Evolutionary conservation across 2,329 filamentous ascomycete species (phyloP), one percentile per base, ranked within the genome.

Genomic region (Podosphaera xanthii): DNA sequence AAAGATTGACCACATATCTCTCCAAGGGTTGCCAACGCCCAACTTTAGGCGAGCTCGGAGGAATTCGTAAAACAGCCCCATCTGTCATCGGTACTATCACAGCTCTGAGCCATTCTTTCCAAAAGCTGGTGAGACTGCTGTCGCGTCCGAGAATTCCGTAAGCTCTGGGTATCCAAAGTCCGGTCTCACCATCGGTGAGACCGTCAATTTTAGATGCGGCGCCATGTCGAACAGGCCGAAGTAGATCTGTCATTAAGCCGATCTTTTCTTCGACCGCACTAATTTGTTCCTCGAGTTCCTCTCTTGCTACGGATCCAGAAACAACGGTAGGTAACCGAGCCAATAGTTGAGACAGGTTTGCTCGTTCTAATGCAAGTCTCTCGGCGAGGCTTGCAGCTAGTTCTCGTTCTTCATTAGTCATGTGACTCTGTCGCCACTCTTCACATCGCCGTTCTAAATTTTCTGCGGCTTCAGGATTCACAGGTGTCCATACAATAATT

Each of bases 201-300:
- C 92, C 92, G 69, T 98, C 92, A 62, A 98, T 98, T 72, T 95
- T 97, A 57, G 90, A 91, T 36, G 92, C 91, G 52, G 92, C 92
- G 42, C 88, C 92, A 70, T 97, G 92, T 64, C 92, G 80, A 65
- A 98, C 81, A 14, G 92, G 92, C 61, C 91, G 81, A 64, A 98
- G 74, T 72, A 98, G 84, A 71, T 98, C 92, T 1, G 91, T 89
- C 92, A 98, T 98, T 59, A 98, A 76, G 38, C 82, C 81, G 66
- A 98, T 98, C 72, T 96, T 97, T 73, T 98, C 92, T 71, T 98
- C 92, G 7, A 96, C 90, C 0, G 86, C 79, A 68, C 90, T 94
- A 69, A 98, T 98, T 67, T 96, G 83, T 60, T 97, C 92, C 68
- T 97, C 92, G 34, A 98, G 75, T 40, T 77, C 75, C 65, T 98